These are phyloP conservation scores for Clarireedia hainanense DNA, from an alignment of 2,329 filamentous ascomycete species.

Conservation along the genomic window DNA sequence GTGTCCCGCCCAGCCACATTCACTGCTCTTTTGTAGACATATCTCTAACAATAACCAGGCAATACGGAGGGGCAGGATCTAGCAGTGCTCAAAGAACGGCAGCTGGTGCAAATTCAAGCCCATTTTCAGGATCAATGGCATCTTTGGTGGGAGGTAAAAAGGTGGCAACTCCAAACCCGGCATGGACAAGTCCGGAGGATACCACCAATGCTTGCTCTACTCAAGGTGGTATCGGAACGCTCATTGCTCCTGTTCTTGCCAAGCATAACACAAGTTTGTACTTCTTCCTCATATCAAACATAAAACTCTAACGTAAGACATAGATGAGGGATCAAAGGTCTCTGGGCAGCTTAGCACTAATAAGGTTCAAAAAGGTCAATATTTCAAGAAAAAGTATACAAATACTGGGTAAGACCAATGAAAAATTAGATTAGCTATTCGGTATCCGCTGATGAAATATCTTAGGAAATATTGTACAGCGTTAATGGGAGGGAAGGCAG, in stretches of 20 bases:
- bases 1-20: background rate
- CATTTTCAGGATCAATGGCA: background rate
- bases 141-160: background rate
- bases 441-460: background rate
- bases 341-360: conserved; percentile 3
- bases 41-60: background rate
- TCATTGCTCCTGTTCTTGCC: conserved; percentile 2
- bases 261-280: background rate
- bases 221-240: background rate
- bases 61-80: background rate
- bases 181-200: conserved; percentile 2
- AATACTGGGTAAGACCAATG: background rate
- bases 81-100: background rate
- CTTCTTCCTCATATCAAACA: background rate
- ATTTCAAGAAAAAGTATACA: background rate
- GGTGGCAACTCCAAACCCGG: background rate
- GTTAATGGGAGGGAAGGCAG: background rate
- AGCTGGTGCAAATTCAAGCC: background rate
- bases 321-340: background rate
- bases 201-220: conserved; percentile 1
- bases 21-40: no score
- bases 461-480: conserved; percentile 1
- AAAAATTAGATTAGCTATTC: background rate
- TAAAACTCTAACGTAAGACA: background rate
- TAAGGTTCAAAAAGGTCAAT: background rate